Percentiles rank a stretch among this genome's conserved stretches.
Conservation (phyloP, 306 rosid species). For the Astragalus membranaceus region DNA sequence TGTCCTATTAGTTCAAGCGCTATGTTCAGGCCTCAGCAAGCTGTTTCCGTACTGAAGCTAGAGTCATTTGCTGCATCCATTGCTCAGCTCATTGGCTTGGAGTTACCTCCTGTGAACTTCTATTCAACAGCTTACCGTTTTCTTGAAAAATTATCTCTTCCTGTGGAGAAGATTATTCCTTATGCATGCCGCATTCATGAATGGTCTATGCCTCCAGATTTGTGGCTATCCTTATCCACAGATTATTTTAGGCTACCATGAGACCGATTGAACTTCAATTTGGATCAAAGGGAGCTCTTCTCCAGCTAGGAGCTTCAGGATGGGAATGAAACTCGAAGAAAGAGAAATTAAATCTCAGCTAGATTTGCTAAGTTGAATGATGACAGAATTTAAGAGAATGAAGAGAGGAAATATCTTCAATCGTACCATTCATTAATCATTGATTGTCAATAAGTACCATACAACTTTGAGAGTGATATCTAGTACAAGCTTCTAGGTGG, state of each 20-base stretch:
- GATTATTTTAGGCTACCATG: slow-evolving; percentile 65
- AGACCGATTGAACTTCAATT: too few relatives aligned
- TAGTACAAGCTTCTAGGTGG: too few relatives aligned
- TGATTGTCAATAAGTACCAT: too few relatives aligned
- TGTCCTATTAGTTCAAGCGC: slow-evolving; percentile 66
- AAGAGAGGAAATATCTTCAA: too few relatives aligned
- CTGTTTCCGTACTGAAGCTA: slow-evolving; percentile 52
- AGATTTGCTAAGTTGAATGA: too few relatives aligned
- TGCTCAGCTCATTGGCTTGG: slow-evolving; percentile 63
- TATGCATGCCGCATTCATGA: slow-evolving; percentile 56
- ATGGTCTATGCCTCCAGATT: slow-evolving; percentile 80
- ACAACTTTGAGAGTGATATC: too few relatives aligned
- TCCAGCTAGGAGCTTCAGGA: too few relatives aligned
- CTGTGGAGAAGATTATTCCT: slow-evolving; percentile 54
- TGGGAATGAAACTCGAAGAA: too few relatives aligned
- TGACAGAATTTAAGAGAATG: too few relatives aligned
- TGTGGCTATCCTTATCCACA: slow-evolving; percentile 65
- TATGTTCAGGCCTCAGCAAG: slow-evolving; percentile 69
- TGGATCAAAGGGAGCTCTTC: too few relatives aligned
- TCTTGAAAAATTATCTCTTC: slow-evolving; percentile 58
- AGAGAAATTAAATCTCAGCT: too few relatives aligned
- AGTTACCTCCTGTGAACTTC: slow-evolving; percentile 85
- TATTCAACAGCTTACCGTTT: slow-evolving; percentile 58
- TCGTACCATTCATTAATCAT: too few relatives aligned
- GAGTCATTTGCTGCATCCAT: slow-evolving; percentile 65